A percentile compares a stretch with the other conserved stretches of the same genome.
phyloP scores from a whole-genome alignment of 805 yeast genomes.

The Wickerhamomyces chambardii region DNA sequence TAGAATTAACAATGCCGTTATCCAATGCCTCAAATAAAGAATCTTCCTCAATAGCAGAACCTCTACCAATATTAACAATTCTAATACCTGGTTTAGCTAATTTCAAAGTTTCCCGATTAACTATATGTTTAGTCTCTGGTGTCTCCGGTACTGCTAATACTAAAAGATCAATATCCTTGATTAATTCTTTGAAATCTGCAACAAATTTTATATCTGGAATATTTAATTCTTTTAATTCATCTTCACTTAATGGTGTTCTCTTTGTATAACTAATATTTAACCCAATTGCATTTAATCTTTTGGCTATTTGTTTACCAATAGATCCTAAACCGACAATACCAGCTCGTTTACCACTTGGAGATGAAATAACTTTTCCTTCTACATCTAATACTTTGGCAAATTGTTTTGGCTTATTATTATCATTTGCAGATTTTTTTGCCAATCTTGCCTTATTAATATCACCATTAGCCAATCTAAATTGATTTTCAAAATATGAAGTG shows the following conservation, averaged over 20 bases:
- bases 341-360: conserved; percentile 52
- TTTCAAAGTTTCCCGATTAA: conserved; percentile 38
- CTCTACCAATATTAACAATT: conserved; percentile 71
- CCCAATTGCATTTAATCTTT: conserved; percentile 46
- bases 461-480: conserved; percentile 26
- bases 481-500: conserved; percentile 36
- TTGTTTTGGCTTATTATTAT: conserved; percentile 23
- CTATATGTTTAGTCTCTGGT: conserved; percentile 43
- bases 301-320: conserved; percentile 60
- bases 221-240: conserved; percentile 28
- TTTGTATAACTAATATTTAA: conserved; percentile 59
- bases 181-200: conserved; percentile 33
- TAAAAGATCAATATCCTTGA: conserved; percentile 40
- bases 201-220: conserved; percentile 34
- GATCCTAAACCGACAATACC: conserved; percentile 70
- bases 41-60: conserved; percentile 57
- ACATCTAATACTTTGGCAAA: conserved; percentile 29
- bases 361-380: conserved; percentile 35
- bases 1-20: conserved; percentile 50
- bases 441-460: conserved; percentile 38
- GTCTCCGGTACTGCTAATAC: conserved; percentile 63
- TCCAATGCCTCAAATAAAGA: conserved; percentile 54
- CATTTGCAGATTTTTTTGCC: conserved; percentile 17
- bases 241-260: conserved; percentile 31
- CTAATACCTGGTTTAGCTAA: conserved; percentile 45